Base-by-base conservation (phyloP, 257 asterid genomes). In the Solanum habrochaites region DNA sequence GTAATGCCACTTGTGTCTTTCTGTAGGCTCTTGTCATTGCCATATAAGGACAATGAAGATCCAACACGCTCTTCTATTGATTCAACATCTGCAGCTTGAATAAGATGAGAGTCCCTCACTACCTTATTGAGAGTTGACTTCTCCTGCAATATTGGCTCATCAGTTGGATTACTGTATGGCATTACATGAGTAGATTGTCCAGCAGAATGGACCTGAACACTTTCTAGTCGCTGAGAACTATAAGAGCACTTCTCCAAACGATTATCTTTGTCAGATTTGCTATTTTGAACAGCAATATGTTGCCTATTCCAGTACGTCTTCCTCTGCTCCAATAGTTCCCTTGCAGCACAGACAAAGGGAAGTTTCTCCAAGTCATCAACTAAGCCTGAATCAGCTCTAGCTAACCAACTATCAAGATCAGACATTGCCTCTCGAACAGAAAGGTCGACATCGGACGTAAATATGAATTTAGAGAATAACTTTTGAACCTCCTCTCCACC, bases 341-440 rank as follows among this genome's bases (percentile, higher is more conserved):
- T 90, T 71, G 99, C 99, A 83, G 98, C 94, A 89, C 95, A 94
- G 82, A 97, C 96, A 93, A 92, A 95, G 1, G 99, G 99, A 90
- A 95, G 98, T 88, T 93, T 95, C 90, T 93, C 96, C 87, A 94
- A 86, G 93, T 97, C 99, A 92, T 97, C 99, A 87, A 93, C 98
- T 52, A 94, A 92, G 86, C 99, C 98, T 3, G 99, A 95, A 69
- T 97, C 94, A 39, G 96, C 97, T 92, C 93, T 93, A 83, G 98
- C 99, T 88, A 97, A 91, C 99, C 99, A 97, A 89, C 95, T 89
- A 91, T 97, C 98, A 16, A 97, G 93, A 91, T 94, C 94, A 25
- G 96, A 89, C 93, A 95, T 91, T 45, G 99, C 97, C 88, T 94
- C 94, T 89, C 98, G 92, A 75, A 97, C 94, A 84, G 98, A 94